Evolutionary conservation across 1,284 basidiomycete species (phyloP).

Genomic region (Irpex lacteus): DNA sequence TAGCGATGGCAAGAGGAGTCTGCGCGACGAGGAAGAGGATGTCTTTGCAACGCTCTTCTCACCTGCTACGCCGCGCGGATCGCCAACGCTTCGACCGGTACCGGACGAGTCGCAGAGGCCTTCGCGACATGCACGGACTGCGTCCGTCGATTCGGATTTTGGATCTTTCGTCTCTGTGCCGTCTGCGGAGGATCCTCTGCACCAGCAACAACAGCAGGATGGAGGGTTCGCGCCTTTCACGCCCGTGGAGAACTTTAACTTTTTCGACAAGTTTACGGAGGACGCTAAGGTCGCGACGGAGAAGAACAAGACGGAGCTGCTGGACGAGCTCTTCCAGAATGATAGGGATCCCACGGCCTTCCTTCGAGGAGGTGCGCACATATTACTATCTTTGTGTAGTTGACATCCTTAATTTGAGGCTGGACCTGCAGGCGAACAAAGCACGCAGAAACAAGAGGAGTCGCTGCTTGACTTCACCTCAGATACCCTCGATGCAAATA

Average conservation of each 20-base stretch:
- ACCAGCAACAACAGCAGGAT: conserved; percentile 3
- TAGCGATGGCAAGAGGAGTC: neutral
- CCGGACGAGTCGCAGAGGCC: conserved; percentile 4
- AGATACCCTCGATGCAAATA: neutral
- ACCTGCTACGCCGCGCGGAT: conserved; percentile 40
- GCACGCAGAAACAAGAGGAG: neutral
- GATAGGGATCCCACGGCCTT: conserved; percentile 70
- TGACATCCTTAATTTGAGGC: neutral
- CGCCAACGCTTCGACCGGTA: conserved; percentile 25
- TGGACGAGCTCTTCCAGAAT: conserved; percentile 62
- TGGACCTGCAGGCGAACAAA: neutral
- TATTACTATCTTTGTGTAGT: neutral
- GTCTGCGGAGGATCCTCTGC: conserved; percentile 55
- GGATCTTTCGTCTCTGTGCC: conserved; percentile 68
- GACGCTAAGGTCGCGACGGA: conserved; percentile 52
- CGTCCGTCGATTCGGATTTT: conserved; percentile 52
- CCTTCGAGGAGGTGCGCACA: conserved; percentile 15
- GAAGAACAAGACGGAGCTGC: conserved; percentile 45
- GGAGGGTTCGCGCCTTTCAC: conserved; percentile 13
- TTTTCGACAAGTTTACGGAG: conserved; percentile 58
- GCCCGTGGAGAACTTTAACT: conserved; percentile 33
- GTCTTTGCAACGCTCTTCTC: conserved; percentile 43
- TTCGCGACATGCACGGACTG: conserved; percentile 15
- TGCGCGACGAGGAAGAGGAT: conserved; percentile 32
- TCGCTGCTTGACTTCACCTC: neutral